Conservation (phyloP, 129 eudicot genomes). For the Tanacetum coccineum region DNA sequence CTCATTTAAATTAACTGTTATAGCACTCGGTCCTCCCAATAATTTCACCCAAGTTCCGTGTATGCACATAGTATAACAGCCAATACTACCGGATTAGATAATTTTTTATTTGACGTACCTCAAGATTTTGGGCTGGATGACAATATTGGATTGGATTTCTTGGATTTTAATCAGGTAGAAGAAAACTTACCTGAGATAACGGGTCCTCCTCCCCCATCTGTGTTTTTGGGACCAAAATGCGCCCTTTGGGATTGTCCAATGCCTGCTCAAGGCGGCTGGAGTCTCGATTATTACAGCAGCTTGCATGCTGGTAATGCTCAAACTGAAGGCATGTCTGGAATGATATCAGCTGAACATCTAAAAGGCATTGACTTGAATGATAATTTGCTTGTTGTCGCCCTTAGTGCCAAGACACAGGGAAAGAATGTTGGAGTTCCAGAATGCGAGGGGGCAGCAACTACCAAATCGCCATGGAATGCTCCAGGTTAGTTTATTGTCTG, state of each 20-base stretch:
- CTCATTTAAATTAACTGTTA: no score
- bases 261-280: constrained; percentile 55
- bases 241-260: constrained; percentile 99
- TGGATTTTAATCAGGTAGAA: constrained; percentile 15
- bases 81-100: constrained; percentile 41
- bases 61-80: constrained; percentile 27
- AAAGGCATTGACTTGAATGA: constrained; percentile 92
- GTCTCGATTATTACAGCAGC: constrained; percentile 66
- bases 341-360: constrained; percentile 72
- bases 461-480: constrained; percentile 99
- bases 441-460: constrained; percentile 95
- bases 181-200: constrained; percentile 36
- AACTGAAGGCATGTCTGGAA: constrained; percentile 75
- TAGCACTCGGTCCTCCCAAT: no score
- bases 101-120: constrained; percentile 44
- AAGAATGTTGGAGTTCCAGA: constrained; percentile 92
- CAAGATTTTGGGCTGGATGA: constrained; percentile 43
- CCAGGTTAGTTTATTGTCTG: constrained; percentile 38
- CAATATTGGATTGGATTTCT: constrained; percentile 36
- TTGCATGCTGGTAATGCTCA: no score
- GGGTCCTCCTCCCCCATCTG: constrained; percentile 77
- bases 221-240: constrained; percentile 90
- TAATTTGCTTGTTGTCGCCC: constrained; percentile 83
- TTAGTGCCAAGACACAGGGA: constrained; percentile 76
- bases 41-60: no score